Evolutionary conservation across 148 eudicot genomes (phyloP), one percentile per base, ranked within the genome.

Genomic region (Drosera capensis): DNA sequence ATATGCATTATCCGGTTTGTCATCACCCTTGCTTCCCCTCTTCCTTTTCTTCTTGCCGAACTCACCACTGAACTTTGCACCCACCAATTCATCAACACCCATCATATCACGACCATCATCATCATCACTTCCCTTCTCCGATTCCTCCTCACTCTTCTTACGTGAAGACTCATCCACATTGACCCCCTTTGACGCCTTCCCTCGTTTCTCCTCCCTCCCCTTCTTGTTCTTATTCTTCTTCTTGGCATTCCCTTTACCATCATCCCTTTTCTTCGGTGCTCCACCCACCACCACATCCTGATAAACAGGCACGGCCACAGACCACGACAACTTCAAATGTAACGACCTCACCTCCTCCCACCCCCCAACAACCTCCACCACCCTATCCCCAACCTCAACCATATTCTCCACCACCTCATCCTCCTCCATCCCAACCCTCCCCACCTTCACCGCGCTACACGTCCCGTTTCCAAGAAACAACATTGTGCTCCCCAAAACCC

Each of bases 371-470:
- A 59, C 22, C 48, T 55, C 70, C 19, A 62, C 73, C 14, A 67
- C 64, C 51, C 95, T 93, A 1, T 73, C 49, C 34, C 84, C 28
- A 0, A 68, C 86, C 0, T 63, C 71, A 6, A 38, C 24, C 31
- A 80, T 77, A 78, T 90, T 90, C 70, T 78, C 93, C 14, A 71
- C 76, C 37, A 84, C 57, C 61, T 78, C 78, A 0, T 26, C 67
- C 2, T 21, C 15, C 48, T 20, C 54, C 95, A 90, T 84, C 0
- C 72, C 60, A 21, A 38, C 60, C 46, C 66, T 78, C 2, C 71
- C 95, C 1, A 84, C 74, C 53, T 57, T 80, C 38, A 84, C 60
- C 42, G 71, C 79, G 49, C 82, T 46, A 57, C 97, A 90, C 56
- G 74, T 90, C 49, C 97, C 97, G 0, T 71, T 73, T 58, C 61